Evolutionary conservation across 306 rosid genomes (phyloP).

Genomic region (Cercis canadensis): DNA sequence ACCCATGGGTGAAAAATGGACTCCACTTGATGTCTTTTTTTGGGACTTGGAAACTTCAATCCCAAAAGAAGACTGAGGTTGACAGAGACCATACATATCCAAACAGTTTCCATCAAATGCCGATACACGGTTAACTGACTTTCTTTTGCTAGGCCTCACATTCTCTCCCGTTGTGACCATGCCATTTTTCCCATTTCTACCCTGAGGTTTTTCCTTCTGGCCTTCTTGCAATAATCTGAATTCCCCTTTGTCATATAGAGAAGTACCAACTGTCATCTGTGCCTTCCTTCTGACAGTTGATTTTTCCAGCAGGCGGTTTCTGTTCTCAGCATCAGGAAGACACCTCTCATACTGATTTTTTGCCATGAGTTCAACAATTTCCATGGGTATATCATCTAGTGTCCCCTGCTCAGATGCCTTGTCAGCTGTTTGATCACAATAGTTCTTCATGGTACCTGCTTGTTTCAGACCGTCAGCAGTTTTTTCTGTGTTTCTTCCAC

Average conservation of each 20-base stretch:
- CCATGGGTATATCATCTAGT: slow-evolving; percentile 89
- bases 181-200: slow-evolving; percentile 53
- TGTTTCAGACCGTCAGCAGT: slow-evolving; percentile 51
- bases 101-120: slow-evolving; percentile 46
- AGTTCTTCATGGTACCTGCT: slow-evolving; percentile 45
- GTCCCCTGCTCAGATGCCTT: slow-evolving; percentile 60
- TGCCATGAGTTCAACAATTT: slow-evolving; percentile 93
- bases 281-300: slow-evolving; percentile 50
- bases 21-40: slow-evolving; percentile 60
- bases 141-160: slow-evolving; percentile 58
- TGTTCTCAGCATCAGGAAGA: slow-evolving; percentile 64
- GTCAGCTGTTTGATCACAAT: slow-evolving; percentile 50
- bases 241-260: slow-evolving; percentile 47
- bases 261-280: slow-evolving; percentile 46
- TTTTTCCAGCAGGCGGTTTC: slow-evolving; percentile 42
- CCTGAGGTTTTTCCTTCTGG: slow-evolving; percentile 53
- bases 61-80: slow-evolving; percentile 52
- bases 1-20: slow-evolving; percentile 59
- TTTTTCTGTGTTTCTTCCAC: slow-evolving; percentile 50
- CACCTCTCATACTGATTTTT: slow-evolving; percentile 84
- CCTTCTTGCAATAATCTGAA: slow-evolving; percentile 49
- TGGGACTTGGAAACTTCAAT: slow-evolving; percentile 61
- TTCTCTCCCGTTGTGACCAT: slow-evolving; percentile 46
- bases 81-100: slow-evolving; percentile 46
- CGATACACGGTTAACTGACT: slow-evolving; percentile 56